phyloP scores from a whole-genome alignment of 805 yeast species.

The Schizosaccharomyces cryophilus region DNA sequence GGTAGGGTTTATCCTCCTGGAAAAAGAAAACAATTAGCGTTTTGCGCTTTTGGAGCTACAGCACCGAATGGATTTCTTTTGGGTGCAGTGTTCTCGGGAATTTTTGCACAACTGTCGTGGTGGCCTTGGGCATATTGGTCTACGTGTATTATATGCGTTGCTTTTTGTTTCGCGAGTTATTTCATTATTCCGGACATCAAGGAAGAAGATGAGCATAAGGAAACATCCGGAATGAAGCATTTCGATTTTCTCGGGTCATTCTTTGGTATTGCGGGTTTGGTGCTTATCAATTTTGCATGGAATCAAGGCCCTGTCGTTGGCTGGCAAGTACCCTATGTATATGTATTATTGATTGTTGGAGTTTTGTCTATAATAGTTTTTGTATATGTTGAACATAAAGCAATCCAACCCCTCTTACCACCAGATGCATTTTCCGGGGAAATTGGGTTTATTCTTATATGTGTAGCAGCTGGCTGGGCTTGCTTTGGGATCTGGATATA shows the following conservation, averaged over 20 bases:
- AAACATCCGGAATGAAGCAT: neutral
- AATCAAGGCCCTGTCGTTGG: slow-evolving; percentile 55
- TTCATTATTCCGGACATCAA: slow-evolving; percentile 21
- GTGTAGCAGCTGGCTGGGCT: slow-evolving; percentile 48
- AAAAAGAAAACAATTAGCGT: slow-evolving; percentile 25
- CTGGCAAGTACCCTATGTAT: slow-evolving; percentile 36
- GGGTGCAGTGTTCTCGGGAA: slow-evolving; percentile 29
- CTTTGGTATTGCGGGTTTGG: slow-evolving; percentile 33
- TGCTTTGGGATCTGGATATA: slow-evolving; percentile 54
- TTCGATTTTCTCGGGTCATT: slow-evolving; percentile 32
- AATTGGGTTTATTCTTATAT: slow-evolving; percentile 24
- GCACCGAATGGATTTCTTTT: slow-evolving; percentile 39
- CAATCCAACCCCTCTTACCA: slow-evolving; percentile 26
- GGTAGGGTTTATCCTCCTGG: slow-evolving; percentile 24
- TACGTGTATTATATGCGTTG: slow-evolving; percentile 17
- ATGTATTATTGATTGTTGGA: slow-evolving; percentile 31
- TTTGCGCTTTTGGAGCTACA: slow-evolving; percentile 32
- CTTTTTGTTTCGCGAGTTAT: slow-evolving; percentile 14
- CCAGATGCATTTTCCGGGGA: slow-evolving; percentile 26
- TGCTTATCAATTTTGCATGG: slow-evolving; percentile 43
- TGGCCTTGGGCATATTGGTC: slow-evolving; percentile 43
- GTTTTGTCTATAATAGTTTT: slow-evolving; percentile 21
- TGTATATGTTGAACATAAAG: slow-evolving; percentile 23
- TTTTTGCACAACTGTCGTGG: slow-evolving; percentile 22
- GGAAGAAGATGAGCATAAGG: slow-evolving; percentile 16